A percentile compares a stretch with the other conserved stretches of the same genome.
Conservation (phyloP, 1,139 yeast genomes). For the Yarrowia galli region DNA sequence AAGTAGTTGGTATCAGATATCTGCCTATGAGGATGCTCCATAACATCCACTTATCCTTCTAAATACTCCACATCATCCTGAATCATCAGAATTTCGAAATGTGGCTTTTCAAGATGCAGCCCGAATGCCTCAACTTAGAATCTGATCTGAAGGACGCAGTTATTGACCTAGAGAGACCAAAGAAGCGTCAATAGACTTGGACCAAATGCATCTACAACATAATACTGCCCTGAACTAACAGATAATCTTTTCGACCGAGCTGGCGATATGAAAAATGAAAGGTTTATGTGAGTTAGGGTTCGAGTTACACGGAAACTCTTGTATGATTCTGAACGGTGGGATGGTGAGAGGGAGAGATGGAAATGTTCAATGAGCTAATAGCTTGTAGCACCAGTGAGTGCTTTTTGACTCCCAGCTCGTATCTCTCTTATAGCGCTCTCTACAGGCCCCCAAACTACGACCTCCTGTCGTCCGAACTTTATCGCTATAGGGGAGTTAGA, state of each 20-base stretch:
- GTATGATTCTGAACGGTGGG: too few relatives aligned
- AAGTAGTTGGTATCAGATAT: too few relatives aligned
- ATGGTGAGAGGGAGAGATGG: too few relatives aligned
- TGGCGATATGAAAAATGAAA: not conserved
- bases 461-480: slow-evolving; percentile 8
- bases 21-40: too few relatives aligned
- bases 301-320: too few relatives aligned
- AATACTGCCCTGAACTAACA: too few relatives aligned
- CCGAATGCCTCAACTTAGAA: not conserved
- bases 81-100: not conserved
- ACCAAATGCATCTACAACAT: not conserved
- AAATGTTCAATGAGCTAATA: too few relatives aligned
- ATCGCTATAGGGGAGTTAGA: not conserved
- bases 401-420: too few relatives aligned
- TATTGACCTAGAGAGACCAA: not conserved
- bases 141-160: not conserved
- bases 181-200: too few relatives aligned
- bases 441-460: not conserved
- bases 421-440: too few relatives aligned
- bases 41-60: too few relatives aligned
- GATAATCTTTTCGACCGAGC: not conserved
- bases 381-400: too few relatives aligned
- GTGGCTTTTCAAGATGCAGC: not conserved
- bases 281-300: not conserved
- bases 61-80: not conserved